phyloP scores from a whole-genome alignment of 768 basidiomycete species.

The Leccinum uliginosum region DNA sequence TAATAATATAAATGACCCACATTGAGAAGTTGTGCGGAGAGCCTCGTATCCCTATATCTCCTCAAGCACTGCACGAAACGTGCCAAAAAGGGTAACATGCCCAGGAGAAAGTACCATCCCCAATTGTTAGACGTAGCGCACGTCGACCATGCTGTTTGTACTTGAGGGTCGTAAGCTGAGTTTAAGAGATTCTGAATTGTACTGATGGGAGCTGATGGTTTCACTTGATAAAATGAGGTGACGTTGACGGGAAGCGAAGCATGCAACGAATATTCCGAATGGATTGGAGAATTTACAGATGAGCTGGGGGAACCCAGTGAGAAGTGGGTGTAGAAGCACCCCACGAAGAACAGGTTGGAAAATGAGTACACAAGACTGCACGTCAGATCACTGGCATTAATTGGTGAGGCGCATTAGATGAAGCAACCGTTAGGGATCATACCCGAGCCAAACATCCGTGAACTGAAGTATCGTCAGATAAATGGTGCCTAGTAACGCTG shows the following conservation, averaged over 20 bases:
- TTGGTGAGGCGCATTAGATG: constrained; percentile 4
- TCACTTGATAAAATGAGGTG: background rate
- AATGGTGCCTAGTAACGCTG: background rate
- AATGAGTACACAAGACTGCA: constrained; percentile 77
- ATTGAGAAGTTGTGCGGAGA: constrained; percentile 81
- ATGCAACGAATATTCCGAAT: background rate
- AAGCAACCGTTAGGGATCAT: constrained; percentile 16
- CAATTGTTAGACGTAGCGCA: constrained; percentile 47
- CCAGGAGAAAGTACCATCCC: constrained; percentile 57
- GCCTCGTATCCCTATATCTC: constrained; percentile 77
- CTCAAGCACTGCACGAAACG: constrained; percentile 85
- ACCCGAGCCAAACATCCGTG: constrained; percentile 89
- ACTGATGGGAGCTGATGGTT: background rate
- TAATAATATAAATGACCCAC: constrained; percentile 38
- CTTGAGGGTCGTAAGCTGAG: constrained; percentile 24
- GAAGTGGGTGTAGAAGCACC: constrained; percentile 57
- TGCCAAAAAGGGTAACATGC: constrained; percentile 62
- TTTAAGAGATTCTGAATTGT: background rate
- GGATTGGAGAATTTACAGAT: background rate
- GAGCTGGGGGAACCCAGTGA: background rate
- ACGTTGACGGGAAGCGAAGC: background rate
- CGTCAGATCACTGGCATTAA: constrained; percentile 61
- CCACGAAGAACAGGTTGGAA: constrained; percentile 67
- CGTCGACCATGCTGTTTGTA: constrained; percentile 43
- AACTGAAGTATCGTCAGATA: constrained; percentile 43